Base-by-base conservation (phyloP, 805 yeast genomes). In the Barnettozyma pratensis region DNA sequence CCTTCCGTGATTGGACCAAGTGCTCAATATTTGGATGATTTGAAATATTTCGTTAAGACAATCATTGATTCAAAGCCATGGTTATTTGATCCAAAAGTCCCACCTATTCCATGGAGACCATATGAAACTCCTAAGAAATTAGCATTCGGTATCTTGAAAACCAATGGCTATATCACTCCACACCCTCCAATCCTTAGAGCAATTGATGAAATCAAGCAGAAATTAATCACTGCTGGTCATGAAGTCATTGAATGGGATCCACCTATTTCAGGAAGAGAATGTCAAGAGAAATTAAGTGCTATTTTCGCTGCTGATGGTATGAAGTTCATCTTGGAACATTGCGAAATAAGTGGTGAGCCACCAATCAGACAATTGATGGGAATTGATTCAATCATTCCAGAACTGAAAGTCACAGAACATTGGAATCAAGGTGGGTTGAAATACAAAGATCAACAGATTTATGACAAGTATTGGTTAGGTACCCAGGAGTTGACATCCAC, bases 1-100 rank as follows among this genome's bases (percentile, higher is more conserved):
- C 74, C 76, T 37, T 80, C 85, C 6, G 86, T 82, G 32, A 73
- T 75, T 39, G 92, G 91, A 12, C 92, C 92, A 35, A 60, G 84
- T 66, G 73, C 86, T 3, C 73, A 83, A 55, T 68, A 77, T 5
- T 64, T 80, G 38, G 84, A 80, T 4, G 92, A 85, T 64, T 64
- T 85, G 52, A 87, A 83, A 31, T 68, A 77, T 49, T 80, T 81
- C 69, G 82, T 84, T 87, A 73, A 78, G 49, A 53, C 68, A 12
- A 81, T 78, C 61, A 43, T 67, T 7, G 55, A 44, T n/a, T 69
- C 71, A 19, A 69, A 78, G 54, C 89, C 88, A n/a, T 82, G 87
- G 86, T 41, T 38, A 11, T 52, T 48, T 14, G 85, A 82, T 57
- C 77, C 83, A 3, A 75, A 72, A 52, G 65, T 69, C 36, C 59